Base-by-base conservation (phyloP, 148 eudicot species). In the Chenopodium quinoa region DNA sequence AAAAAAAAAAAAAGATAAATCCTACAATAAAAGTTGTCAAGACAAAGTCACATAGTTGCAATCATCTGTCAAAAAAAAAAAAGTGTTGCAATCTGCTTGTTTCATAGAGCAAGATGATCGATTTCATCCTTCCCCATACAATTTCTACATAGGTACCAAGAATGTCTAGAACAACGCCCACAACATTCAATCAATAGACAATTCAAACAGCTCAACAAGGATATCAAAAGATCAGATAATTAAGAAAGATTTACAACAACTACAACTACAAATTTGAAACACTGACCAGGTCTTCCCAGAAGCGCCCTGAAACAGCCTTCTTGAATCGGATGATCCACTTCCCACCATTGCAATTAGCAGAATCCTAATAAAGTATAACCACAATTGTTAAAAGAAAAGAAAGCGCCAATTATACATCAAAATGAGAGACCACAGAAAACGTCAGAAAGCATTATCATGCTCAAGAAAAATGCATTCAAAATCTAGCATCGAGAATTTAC, bases 261-360 rank as follows among this genome's bases (percentile, higher is more conserved):
- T 16, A 29, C 16, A 64, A 20, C 32, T 29, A 22, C 16, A 47
- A 75, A 34, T 75, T 31, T 47, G 40, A 64, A 83, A 2, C 46
- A 80, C 89, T 83, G 77, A 96, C 99, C 93, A 96, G 85, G 84
- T 96, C 99, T 88, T 96, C 99, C 99, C 99, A 96, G 75, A 91
- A 96, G 75, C 99, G 93, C 77, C 99, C 94, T 71, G 99, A 92
- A 44, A 96, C 94, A 72, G 90, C 90, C 85, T 93, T 93, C 73
- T 96, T 93, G 80, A 96, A 93, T 79, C 99, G 90, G 81, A 96
- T 91, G 73, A 96, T 93, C 99, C 99, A 96, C 89, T 96, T 96
- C 47, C 99, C 99, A 78, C 99, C 99, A 85, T 88, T 92, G 90
- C 97, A 92, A 76, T 96, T 96, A 58, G 97, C 98, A 83, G 95